Evolutionary conservation across 2,329 filamentous ascomycete genomes (phyloP).

Genomic region (Colletotrichum tamarilloi): DNA sequence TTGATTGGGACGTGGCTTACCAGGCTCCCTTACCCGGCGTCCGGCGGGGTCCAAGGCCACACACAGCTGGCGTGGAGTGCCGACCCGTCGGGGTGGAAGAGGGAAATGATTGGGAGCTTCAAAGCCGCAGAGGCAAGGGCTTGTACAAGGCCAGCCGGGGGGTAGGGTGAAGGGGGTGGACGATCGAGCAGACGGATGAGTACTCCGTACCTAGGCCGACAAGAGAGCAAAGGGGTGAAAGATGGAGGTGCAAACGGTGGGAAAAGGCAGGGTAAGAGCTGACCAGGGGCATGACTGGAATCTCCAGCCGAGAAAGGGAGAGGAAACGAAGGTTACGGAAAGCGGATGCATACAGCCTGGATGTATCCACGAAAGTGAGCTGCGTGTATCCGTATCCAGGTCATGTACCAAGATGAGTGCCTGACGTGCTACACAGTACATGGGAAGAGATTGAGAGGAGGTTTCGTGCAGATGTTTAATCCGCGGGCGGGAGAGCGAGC

Average conservation of each 20-base stretch:
- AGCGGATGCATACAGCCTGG: conserved; percentile 33
- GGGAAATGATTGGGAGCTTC: conserved; percentile 35
- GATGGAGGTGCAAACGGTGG: conserved; percentile 30
- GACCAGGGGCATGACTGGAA: conserved; percentile 34
- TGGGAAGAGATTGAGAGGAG: background rate
- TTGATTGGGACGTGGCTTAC: conserved; percentile 27
- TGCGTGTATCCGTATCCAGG: conserved; percentile 10
- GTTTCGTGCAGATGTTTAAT: conserved; percentile 10
- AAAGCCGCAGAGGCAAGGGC: conserved; percentile 29
- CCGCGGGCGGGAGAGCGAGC: conserved; percentile 4
- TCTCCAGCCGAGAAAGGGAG: conserved; percentile 35
- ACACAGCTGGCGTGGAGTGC: conserved; percentile 35
- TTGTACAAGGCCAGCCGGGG: conserved; percentile 14
- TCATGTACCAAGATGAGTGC: conserved; percentile 17
- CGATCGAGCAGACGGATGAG: conserved; percentile 14
- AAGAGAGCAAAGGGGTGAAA: conserved; percentile 12
- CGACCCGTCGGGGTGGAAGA: conserved; percentile 35
- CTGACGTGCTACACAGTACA: conserved; percentile 25
- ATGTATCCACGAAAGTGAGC: conserved; percentile 9
- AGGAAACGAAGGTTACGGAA: conserved; percentile 31
- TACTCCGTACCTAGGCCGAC: background rate
- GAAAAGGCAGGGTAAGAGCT: conserved; percentile 30
- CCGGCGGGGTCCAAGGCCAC: conserved; percentile 25
- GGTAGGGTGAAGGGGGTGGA: conserved; percentile 10
- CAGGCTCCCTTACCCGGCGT: conserved; percentile 29